A percentile compares a stretch with the other conserved stretches of the same genome.
Conservation (phyloP, 805 yeast species). For the Kodamaea laetipori region DNA sequence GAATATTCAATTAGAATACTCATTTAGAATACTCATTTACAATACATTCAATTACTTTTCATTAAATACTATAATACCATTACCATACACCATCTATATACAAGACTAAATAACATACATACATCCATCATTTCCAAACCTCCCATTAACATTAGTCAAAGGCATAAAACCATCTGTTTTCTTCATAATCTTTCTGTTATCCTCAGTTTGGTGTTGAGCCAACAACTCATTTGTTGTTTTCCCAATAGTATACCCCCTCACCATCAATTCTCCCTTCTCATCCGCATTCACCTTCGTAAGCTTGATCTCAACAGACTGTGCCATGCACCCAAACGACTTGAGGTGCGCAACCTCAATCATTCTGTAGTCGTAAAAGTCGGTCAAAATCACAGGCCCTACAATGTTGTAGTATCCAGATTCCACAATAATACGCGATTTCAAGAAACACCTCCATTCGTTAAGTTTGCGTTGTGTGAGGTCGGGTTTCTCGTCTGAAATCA, state of each 20-base stretch:
- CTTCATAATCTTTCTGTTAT: conserved; percentile 28
- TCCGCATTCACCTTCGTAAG: conserved; percentile 35
- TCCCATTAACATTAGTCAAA: conserved; percentile 50
- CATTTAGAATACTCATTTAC: too few relatives aligned
- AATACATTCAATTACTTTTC: too few relatives aligned
- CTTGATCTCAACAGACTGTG: conserved; percentile 63
- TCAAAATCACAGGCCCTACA: conserved; percentile 59
- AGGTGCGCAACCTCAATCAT: conserved; percentile 37
- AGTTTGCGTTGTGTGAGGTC: conserved; percentile 26
- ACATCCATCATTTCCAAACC: conserved; percentile 74
- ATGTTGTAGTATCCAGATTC: conserved; percentile 50
- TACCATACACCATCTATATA: background rate
- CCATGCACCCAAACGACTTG: conserved; percentile 55
- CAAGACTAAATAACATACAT: conserved; percentile 44
- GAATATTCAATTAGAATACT: too few relatives aligned
- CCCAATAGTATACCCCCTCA: conserved; percentile 70
- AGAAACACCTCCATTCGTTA: conserved; percentile 46
- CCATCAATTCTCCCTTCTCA: conserved; percentile 50
- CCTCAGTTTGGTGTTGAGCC: conserved; percentile 17
- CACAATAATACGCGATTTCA: conserved; percentile 52
- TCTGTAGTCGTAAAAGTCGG: conserved; percentile 66
- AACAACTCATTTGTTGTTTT: conserved; percentile 31
- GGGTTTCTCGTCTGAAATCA: conserved; percentile 19
- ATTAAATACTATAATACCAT: background rate
- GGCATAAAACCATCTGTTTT: conserved; percentile 44